Conservation (phyloP, 345 rosid species). For the Chamaenerion angustifolium region DNA sequence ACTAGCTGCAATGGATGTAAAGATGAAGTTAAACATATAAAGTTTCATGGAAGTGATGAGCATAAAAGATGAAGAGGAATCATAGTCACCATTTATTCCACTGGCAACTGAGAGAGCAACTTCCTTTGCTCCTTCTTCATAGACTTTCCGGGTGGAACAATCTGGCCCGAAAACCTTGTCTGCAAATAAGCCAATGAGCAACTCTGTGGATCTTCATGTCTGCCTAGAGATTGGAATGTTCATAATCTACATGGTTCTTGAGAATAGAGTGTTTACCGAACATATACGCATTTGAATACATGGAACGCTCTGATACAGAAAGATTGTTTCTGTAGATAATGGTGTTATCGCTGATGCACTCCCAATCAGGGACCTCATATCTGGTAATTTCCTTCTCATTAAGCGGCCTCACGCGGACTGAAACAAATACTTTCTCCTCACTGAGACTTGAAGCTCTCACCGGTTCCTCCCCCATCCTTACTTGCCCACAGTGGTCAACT, state of each 20-base stretch:
- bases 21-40: background rate
- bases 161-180: slow-evolving; percentile 73
- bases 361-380: slow-evolving; percentile 83
- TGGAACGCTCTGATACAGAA: slow-evolving; percentile 68
- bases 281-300: slow-evolving; percentile 77
- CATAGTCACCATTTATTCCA: slow-evolving; percentile 59
- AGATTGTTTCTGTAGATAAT: slow-evolving; percentile 58
- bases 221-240: slow-evolving; percentile 2
- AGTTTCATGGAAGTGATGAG: background rate
- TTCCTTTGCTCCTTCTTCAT: slow-evolving; percentile 67
- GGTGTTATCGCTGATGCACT: slow-evolving; percentile 61
- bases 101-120: slow-evolving; percentile 78
- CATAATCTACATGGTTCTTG: background rate
- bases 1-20: slow-evolving; percentile 40
- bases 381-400: slow-evolving; percentile 61
- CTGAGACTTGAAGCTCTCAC: slow-evolving; percentile 25
- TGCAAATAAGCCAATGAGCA: slow-evolving; percentile 17
- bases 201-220: background rate
- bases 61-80: background rate
- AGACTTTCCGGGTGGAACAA: slow-evolving; percentile 56
- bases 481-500: background rate
- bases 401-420: slow-evolving; percentile 81
- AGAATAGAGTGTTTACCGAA: slow-evolving; percentile 44
- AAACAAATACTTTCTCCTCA: slow-evolving; percentile 64
- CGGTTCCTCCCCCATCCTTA: slow-evolving; percentile 29